A percentile compares a stretch with the other conserved stretches of the same genome.
phyloP scores from a whole-genome alignment of 495 filamentous ascomycete species.

The Neurospora sp. region DNA sequence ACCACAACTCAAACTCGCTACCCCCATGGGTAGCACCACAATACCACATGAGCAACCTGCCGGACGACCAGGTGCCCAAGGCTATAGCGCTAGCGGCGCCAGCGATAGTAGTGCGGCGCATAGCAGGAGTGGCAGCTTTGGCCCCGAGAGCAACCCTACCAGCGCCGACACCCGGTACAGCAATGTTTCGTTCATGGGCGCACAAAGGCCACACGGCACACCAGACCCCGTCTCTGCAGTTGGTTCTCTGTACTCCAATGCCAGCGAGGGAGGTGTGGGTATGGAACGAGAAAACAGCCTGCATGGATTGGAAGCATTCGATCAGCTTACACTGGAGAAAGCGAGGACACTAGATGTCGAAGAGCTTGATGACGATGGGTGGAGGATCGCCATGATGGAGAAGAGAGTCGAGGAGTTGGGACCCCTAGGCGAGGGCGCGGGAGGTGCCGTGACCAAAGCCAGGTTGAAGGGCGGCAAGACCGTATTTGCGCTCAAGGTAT shows the following conservation, averaged over 20 bases:
- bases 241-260: slow-evolving; percentile 70
- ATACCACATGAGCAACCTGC: slow-evolving; percentile 50
- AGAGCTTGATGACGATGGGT: slow-evolving; percentile 87
- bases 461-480: slow-evolving; percentile 84
- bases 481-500: slow-evolving; percentile 91
- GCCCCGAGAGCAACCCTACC: slow-evolving; percentile 61
- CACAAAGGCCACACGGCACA: slow-evolving; percentile 46
- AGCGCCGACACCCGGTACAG: slow-evolving; percentile 78
- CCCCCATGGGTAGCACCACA: slow-evolving; percentile 67
- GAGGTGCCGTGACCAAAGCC: slow-evolving; percentile 88
- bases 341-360: slow-evolving; percentile 79
- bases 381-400: slow-evolving; percentile 83
- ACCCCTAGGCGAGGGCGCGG: slow-evolving; percentile 87
- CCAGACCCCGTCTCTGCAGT: slow-evolving; percentile 86
- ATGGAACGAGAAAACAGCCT: slow-evolving; percentile 72
- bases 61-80: slow-evolving; percentile 32
- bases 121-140: slow-evolving; percentile 64
- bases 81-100: slow-evolving; percentile 57
- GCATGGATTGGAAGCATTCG: slow-evolving; percentile 56
- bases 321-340: slow-evolving; percentile 66
- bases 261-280: slow-evolving; percentile 48
- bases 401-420: slow-evolving; percentile 82
- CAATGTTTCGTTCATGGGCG: slow-evolving; percentile 56
- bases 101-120: slow-evolving; percentile 57
- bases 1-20: slow-evolving; percentile 69